Evolutionary conservation across 225 moss, liverwort and hornwort genomes (phyloP).

Genomic region (Sphagnum contortum): DNA sequence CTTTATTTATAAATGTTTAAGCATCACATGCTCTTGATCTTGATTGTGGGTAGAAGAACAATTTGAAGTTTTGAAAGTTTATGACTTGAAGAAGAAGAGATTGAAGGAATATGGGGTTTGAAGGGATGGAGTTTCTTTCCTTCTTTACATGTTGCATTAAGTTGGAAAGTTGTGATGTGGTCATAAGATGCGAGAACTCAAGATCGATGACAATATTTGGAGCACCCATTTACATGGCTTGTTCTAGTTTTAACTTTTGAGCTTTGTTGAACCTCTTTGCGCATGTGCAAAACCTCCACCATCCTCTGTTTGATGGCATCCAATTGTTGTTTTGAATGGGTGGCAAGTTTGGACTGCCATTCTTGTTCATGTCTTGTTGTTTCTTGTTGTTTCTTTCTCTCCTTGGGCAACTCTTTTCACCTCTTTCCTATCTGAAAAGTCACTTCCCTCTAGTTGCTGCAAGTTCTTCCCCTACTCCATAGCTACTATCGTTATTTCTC

Average conservation of each 20-base stretch:
- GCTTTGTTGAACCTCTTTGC: slow-evolving; percentile 20
- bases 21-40: too few relatives aligned
- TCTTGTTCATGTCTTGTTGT: slow-evolving; percentile 21
- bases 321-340: slow-evolving; percentile 24
- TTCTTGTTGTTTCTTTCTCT: slow-evolving; percentile 24
- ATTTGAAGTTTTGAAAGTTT: too few relatives aligned
- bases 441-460: too few relatives aligned
- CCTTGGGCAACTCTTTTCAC: slow-evolving; percentile 4
- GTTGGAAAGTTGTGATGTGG: slow-evolving; percentile 30
- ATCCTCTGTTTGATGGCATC: slow-evolving; percentile 16
- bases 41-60: too few relatives aligned
- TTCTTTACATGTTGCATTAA: slow-evolving; percentile 30
- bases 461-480: too few relatives aligned
- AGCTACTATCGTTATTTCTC: too few relatives aligned
- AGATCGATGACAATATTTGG: slow-evolving; percentile 40
- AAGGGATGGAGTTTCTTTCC: too few relatives aligned
- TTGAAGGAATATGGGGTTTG: neutral
- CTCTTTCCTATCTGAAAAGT: too few relatives aligned
- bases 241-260: slow-evolving; percentile 25
- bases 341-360: slow-evolving; percentile 34
- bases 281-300: slow-evolving; percentile 12
- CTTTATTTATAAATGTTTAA: too few relatives aligned
- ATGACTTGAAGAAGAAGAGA: too few relatives aligned
- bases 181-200: slow-evolving; percentile 42
- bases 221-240: slow-evolving; percentile 25